Evolutionary conservation across 495 filamentous ascomycete species (phyloP).

Genomic region (Friedmanniomyces simplex): DNA sequence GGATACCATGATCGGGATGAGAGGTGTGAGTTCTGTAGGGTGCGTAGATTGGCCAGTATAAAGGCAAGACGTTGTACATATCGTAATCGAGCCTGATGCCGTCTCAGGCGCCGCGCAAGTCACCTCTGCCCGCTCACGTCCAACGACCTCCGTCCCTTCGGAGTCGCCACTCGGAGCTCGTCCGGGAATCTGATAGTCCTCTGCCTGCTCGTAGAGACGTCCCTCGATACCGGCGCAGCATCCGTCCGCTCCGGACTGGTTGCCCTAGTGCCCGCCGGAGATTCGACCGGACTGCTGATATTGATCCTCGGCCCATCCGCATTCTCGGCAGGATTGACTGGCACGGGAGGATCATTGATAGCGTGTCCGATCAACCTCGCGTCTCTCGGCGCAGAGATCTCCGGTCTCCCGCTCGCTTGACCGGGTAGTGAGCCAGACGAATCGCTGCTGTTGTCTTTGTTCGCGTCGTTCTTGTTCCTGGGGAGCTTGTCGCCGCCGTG

Average conservation of each 20-base stretch:
- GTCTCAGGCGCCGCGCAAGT: too few species aligned
- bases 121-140: neutral
- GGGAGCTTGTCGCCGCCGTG: neutral
- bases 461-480: neutral
- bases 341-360: slow-evolving; percentile 7
- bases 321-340: neutral
- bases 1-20: too few species aligned
- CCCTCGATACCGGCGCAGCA: neutral
- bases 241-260: neutral
- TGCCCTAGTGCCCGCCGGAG: neutral
- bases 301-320: neutral
- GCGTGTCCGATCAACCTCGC: slow-evolving; percentile 16
- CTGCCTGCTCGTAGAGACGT: slow-evolving; percentile 2
- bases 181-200: slow-evolving; percentile 12
- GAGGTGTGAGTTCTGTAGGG: too few species aligned
- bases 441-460: neutral
- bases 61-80: too few species aligned
- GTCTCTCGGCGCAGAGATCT: slow-evolving; percentile 17
- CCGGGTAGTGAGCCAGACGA: neutral
- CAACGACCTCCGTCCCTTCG: neutral
- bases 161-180: neutral
- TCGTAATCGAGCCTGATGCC: too few species aligned
- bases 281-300: neutral
- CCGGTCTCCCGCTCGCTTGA: slow-evolving; percentile 5
- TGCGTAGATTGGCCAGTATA: too few species aligned